Conservation (phyloP, 495 filamentous ascomycete genomes). For the Daldinia caldariorum region DNA sequence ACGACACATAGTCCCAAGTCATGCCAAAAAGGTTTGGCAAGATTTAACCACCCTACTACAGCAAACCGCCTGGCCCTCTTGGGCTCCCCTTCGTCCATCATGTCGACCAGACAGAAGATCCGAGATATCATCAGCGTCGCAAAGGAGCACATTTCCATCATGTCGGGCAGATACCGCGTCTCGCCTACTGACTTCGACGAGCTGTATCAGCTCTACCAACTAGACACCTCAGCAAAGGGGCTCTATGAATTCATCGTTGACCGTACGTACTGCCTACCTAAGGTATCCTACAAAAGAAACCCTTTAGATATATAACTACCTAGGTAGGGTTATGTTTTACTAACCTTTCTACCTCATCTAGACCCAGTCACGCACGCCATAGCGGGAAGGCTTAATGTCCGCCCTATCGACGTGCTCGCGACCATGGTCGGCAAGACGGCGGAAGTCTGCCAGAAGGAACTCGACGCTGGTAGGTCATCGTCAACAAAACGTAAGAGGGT, state of each 20-base stretch:
- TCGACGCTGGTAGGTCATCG: slow-evolving; percentile 24
- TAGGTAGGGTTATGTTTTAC: neutral
- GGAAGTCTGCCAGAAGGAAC: slow-evolving; percentile 29
- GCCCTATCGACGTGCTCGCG: slow-evolving; percentile 37
- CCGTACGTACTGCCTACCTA: slow-evolving; percentile 17
- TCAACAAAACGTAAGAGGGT: too few species aligned
- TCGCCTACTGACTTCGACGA: slow-evolving; percentile 35
- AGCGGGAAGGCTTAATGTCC: slow-evolving; percentile 12
- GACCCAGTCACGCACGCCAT: slow-evolving; percentile 31
- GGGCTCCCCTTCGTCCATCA: neutral
- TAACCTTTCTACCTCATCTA: slow-evolving; percentile 1
- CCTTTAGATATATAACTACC: too few species aligned
- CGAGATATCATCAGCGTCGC: slow-evolving; percentile 22
- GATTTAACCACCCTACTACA: neutral
- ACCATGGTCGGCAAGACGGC: slow-evolving; percentile 31
- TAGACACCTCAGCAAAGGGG: slow-evolving; percentile 34
- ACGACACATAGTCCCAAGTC: neutral
- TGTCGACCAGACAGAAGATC: slow-evolving; percentile 12
- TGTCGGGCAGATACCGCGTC: slow-evolving; percentile 30
- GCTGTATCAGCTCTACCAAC: slow-evolving; percentile 38
- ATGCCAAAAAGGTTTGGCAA: neutral
- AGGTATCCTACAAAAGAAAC: too few species aligned
- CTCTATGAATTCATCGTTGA: slow-evolving; percentile 39
- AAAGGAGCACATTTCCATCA: slow-evolving; percentile 25
- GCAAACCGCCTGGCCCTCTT: neutral